These are phyloP conservation scores for Podospora conica DNA, from an alignment of 495 filamentous ascomycete species.

Conservation along the genomic window DNA sequence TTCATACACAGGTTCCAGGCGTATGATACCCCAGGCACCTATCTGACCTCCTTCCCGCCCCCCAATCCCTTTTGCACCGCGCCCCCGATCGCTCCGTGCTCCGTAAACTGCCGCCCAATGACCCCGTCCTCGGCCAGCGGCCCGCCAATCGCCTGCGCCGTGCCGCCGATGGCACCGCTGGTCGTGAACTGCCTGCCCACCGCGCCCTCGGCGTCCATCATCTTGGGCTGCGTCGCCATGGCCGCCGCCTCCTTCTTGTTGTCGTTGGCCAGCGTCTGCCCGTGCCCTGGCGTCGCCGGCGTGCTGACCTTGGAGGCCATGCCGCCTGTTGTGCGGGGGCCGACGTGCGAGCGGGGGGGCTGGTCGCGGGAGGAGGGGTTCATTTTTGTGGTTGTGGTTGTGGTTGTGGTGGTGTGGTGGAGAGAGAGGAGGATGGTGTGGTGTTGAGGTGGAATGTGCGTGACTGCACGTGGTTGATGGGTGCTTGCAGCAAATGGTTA, in stretches of 20 bases:
- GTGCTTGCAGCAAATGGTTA: background rate
- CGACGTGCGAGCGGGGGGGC: slow-evolving; percentile 14
- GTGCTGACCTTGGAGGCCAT: slow-evolving; percentile 15
- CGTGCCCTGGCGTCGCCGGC: slow-evolving; percentile 6
- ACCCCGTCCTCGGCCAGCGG: slow-evolving; percentile 43
- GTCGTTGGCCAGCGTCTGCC: slow-evolving; percentile 4
- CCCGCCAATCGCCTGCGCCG: slow-evolving; percentile 48
- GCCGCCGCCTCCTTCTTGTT: slow-evolving; percentile 11
- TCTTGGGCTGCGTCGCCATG: slow-evolving; percentile 15
- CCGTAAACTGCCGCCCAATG: slow-evolving; percentile 47
- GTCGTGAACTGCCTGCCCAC: slow-evolving; percentile 37
- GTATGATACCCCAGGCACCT: no score
- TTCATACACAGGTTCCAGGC: no score
- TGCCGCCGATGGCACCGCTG: slow-evolving; percentile 47
- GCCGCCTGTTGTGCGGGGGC: slow-evolving; percentile 20
- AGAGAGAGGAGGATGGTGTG: background rate
- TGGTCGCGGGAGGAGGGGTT: background rate
- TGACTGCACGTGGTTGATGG: background rate
- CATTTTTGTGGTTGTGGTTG: slow-evolving; percentile 1
- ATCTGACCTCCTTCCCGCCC: slow-evolving; percentile 19
- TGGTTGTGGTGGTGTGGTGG: background rate
- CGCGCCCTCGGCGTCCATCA: slow-evolving; percentile 31
- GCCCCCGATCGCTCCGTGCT: slow-evolving; percentile 41
- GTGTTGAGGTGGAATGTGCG: background rate
- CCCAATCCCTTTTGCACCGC: slow-evolving; percentile 34